A percentile compares a stretch with the other conserved stretches of the same genome.
Evolutionary conservation across 768 basidiomycete species (phyloP).

Genomic region (Rhodotorula sphaerocarpa): DNA sequence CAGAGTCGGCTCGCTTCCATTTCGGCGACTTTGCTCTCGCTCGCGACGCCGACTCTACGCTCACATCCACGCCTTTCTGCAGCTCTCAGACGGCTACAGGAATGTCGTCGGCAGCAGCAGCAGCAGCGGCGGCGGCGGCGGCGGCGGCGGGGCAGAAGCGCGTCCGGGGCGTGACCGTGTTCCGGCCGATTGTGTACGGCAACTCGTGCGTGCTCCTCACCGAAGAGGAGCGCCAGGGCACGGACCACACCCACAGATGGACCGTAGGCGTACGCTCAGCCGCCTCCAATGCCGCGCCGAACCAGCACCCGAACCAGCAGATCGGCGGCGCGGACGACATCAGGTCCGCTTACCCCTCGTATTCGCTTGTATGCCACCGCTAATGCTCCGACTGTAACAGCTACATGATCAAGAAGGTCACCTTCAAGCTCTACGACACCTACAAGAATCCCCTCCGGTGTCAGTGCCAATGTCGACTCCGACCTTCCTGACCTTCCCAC

Average conservation of each 20-base stretch:
- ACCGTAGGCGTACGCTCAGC: conserved; percentile 90
- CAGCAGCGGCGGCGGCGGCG: background rate
- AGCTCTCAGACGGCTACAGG: too few relatives aligned
- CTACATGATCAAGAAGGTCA: conserved; percentile 89
- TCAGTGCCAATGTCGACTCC: conserved; percentile 41
- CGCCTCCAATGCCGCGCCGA: conserved; percentile 53
- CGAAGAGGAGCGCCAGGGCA: conserved; percentile 57
- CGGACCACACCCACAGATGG: conserved; percentile 91
- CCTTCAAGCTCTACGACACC: conserved; percentile 95
- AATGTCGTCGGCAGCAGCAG: too few relatives aligned
- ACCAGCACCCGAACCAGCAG: conserved; percentile 26
- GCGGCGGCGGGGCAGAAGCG: conserved; percentile 6
- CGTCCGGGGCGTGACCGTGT: conserved; percentile 61
- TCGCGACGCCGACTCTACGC: too few relatives aligned
- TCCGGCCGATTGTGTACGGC: conserved; percentile 88
- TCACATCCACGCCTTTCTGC: too few relatives aligned
- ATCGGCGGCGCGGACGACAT: conserved; percentile 39
- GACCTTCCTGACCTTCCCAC: too few relatives aligned
- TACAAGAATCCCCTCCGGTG: conserved; percentile 84
- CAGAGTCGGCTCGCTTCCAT: too few relatives aligned
- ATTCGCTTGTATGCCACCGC: too few relatives aligned
- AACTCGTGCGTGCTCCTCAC: conserved; percentile 78
- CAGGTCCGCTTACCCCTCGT: conserved; percentile 5
- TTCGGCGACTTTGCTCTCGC: too few relatives aligned
- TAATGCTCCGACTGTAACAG: conserved; percentile 44